Conservation (phyloP, 257 asterid species). For the Plantago major region DNA sequence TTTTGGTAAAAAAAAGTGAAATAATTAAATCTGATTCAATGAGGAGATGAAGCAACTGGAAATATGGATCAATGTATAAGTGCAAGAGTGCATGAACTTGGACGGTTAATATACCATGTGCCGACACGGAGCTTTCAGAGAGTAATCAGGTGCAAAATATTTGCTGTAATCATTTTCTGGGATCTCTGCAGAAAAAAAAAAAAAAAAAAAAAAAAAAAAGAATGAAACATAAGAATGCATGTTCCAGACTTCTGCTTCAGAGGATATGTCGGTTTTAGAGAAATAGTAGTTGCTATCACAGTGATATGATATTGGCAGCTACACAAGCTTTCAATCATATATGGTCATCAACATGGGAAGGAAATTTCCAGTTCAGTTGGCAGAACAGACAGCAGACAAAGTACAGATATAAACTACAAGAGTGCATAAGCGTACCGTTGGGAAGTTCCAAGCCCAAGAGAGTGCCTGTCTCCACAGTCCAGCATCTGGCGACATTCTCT, state of each 20-base stretch:
- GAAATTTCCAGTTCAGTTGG: background rate
- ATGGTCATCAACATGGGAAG: background rate
- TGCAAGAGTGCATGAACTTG: slow-evolving; percentile 13
- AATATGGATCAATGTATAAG: slow-evolving; percentile 3
- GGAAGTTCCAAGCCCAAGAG: slow-evolving; percentile 84
- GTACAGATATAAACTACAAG: background rate
- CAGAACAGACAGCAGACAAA: background rate
- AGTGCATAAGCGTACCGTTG: slow-evolving; percentile 45
- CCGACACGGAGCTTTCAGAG: slow-evolving; percentile 71
- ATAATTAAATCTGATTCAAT: slow-evolving; percentile 6
- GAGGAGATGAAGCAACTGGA: slow-evolving; percentile 9
- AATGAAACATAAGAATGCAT: background rate
- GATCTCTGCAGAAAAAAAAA: slow-evolving; percentile 58
- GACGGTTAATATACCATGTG: slow-evolving; percentile 55
- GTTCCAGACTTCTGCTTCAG: background rate
- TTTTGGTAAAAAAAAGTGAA: background rate
- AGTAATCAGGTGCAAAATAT: slow-evolving; percentile 83
- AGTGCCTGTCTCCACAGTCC: slow-evolving; percentile 96
- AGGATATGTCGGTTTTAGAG: background rate
- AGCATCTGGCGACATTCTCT: slow-evolving; percentile 98
- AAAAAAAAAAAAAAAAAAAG: background rate
- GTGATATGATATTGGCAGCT: background rate
- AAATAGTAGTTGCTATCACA: background rate
- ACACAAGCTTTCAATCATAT: background rate
- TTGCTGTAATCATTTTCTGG: slow-evolving; percentile 88